These are phyloP conservation scores for Trichoderma sp. DNA, from an alignment of 2,329 filamentous ascomycete genomes.

Conservation along the genomic window DNA sequence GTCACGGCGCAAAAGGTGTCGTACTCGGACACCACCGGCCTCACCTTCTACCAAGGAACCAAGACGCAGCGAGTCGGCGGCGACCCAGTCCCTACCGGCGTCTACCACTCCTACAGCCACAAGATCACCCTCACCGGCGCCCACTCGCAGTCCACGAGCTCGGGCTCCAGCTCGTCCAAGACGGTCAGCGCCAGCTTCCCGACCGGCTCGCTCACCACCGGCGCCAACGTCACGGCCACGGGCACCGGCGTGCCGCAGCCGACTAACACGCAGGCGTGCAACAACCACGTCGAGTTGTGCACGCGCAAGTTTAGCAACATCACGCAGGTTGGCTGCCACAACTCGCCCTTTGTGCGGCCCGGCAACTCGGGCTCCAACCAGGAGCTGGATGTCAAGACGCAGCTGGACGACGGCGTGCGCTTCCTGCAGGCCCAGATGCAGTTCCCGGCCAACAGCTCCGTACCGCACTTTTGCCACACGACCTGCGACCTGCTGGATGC, in stretches of 20 bases:
- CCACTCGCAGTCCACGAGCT: conserved; percentile 1
- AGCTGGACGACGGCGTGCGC: conserved; percentile 76
- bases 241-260: conserved; percentile 46
- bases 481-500: conserved; percentile 79
- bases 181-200: conserved; percentile 37
- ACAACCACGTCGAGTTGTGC: conserved; percentile 77
- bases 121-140: conserved; percentile 45
- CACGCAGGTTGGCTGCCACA: conserved; percentile 76
- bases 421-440: conserved; percentile 66
- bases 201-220: conserved; percentile 44
- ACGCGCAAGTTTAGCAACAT: conserved; percentile 77
- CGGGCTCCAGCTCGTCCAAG: conserved; percentile 24
- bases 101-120: conserved; percentile 48
- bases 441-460: conserved; percentile 51
- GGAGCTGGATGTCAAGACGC: conserved; percentile 63
- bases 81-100: conserved; percentile 43
- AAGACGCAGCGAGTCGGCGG: conserved; percentile 43
- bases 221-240: conserved; percentile 45
- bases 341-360: conserved; percentile 72
- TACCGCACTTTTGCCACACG: conserved; percentile 79
- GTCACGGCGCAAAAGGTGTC: conserved; percentile 35
- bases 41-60: conserved; percentile 43
- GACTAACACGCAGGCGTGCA: conserved; percentile 77
- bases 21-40: conserved; percentile 37
- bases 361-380: conserved; percentile 80